Evolutionary conservation across 192 early-diverging fungal species (phyloP).

Genomic region (Backusella westeae): DNA sequence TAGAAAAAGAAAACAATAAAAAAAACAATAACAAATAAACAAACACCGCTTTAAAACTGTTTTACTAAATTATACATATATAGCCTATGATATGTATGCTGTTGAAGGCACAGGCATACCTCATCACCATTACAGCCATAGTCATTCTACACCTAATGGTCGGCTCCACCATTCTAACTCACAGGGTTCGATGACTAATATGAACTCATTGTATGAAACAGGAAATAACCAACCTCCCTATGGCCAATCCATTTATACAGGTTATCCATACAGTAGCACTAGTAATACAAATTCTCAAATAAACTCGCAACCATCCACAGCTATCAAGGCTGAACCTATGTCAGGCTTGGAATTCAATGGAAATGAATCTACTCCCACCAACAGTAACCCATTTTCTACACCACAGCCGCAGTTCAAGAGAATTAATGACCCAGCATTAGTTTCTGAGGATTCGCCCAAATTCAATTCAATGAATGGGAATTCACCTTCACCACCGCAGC

Average conservation of each 20-base stretch:
- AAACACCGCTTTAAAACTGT: neutral
- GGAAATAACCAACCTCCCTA: neutral
- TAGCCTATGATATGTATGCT: conserved; percentile 9
- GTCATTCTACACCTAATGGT: neutral
- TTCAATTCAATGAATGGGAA: neutral
- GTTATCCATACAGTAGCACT: neutral
- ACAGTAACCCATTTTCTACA: conserved; percentile 9
- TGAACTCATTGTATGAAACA: conserved; percentile 8
- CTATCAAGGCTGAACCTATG: neutral
- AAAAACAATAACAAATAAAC: neutral
- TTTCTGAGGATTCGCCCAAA: neutral
- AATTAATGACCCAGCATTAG: neutral
- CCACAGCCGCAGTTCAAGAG: neutral
- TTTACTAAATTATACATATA: neutral
- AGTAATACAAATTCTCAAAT: neutral
- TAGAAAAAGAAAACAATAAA: neutral
- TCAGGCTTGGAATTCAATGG: neutral
- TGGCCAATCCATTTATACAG: conserved; percentile 10
- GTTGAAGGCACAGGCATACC: neutral
- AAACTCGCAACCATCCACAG: neutral
- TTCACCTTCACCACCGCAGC: conserved; percentile 11
- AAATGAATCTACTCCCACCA: neutral
- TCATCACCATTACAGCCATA: conserved; percentile 3
- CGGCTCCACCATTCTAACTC: neutral
- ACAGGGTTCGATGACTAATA: neutral